Conservation (phyloP, 768 basidiomycete species). For the Boletus reticulatus region DNA sequence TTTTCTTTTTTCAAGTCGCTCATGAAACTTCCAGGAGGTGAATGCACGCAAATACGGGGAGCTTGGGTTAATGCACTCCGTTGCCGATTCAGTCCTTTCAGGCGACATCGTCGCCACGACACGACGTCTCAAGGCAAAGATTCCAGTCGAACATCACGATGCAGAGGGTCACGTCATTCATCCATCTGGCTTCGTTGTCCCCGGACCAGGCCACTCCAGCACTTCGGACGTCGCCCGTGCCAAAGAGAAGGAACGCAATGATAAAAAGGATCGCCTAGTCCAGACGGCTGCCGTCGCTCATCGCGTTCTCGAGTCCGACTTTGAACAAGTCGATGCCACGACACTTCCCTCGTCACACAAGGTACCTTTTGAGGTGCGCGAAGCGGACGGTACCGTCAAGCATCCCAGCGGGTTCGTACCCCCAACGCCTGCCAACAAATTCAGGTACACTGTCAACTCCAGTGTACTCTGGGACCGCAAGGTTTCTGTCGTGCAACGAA, state of each 20-base stretch:
- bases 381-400: slow-evolving; percentile 36
- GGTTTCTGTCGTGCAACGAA: slow-evolving; percentile 9
- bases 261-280: slow-evolving; percentile 12
- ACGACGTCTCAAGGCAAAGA: slow-evolving; percentile 28
- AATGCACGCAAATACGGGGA: slow-evolving; percentile 4
- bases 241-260: slow-evolving; percentile 26
- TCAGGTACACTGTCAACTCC: slow-evolving; percentile 20
- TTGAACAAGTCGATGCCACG: slow-evolving; percentile 25
- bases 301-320: slow-evolving; percentile 31
- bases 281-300: slow-evolving; percentile 34
- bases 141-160: slow-evolving; percentile 26
- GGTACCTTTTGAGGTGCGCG: slow-evolving; percentile 41
- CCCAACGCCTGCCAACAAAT: slow-evolving; percentile 40
- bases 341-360: slow-evolving; percentile 32
- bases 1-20: background rate
- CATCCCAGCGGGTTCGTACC: slow-evolving; percentile 45
- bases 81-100: slow-evolving; percentile 18
- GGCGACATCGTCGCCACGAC: slow-evolving; percentile 28
- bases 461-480: slow-evolving; percentile 19
- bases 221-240: slow-evolving; percentile 23
- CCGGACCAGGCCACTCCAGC: slow-evolving; percentile 28
- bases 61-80: slow-evolving; percentile 22
- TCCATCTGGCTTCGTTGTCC: slow-evolving; percentile 29
- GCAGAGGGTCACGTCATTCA: slow-evolving; percentile 19
- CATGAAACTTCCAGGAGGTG: background rate